Evolutionary conservation across 257 asterid species (phyloP), one percentile per base, ranked within the genome.

Genomic region (Capsicum rhomboideum): DNA sequence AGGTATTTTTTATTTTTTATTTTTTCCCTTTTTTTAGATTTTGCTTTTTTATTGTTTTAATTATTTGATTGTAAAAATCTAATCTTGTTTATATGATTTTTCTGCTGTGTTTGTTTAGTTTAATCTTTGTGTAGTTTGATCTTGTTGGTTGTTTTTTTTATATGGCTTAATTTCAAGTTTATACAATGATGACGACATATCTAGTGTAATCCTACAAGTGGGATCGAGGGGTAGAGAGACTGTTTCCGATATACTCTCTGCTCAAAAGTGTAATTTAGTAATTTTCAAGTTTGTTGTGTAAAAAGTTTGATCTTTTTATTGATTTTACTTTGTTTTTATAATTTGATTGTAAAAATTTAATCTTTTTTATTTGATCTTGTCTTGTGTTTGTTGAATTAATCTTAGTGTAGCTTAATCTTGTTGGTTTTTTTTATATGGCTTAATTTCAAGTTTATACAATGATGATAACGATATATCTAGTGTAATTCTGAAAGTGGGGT

Each of bases 1-100:
- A 84, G 86, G 94, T 91, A 84, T 13, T 80, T n/a, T n/a, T n/a
- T n/a, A n/a, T n/a, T n/a, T n/a, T 58, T 23, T 34, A 74, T 23
- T 21, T 11, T 21, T 74, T 44, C 12, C 10, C n/a, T 75, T 75
- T 75, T 74, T 17, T 18, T 42, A 21, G 40, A 40, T 34, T 34
- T 34, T 34, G 16, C 42, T 74, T 26, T n/a, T n/a, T n/a, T n/a
- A n/a, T n/a, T 0, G 34, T 49, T 23, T 44, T 74, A 7, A 21
- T 0, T 1, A 6, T 46, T 74, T 0, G 40, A 14, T 23, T 0
- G 59, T 74, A 74, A 23, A 71, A 74, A 44, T 0, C 17, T 42
- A 7, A 1, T 13, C 18, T 21, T 72, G 3, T 44, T 72, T 69
- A 23, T 12, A 8, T 49, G 44, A 18, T 46, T 23, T 74, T 21